These are phyloP conservation scores for Boehmeria nivea DNA, from an alignment of 306 rosid genomes.

Conservation along the genomic window DNA sequence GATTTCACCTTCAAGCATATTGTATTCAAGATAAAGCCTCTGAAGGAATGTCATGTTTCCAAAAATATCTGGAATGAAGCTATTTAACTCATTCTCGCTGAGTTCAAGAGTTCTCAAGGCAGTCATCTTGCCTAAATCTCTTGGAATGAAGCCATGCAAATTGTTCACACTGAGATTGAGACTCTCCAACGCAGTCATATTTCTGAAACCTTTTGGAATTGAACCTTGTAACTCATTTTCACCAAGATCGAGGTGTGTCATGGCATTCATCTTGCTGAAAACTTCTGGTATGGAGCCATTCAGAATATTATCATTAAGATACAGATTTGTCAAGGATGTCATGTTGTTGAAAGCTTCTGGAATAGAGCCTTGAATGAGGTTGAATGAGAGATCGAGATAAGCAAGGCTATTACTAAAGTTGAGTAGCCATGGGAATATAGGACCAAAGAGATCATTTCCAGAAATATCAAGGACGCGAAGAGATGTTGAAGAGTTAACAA, in stretches of 20 bases:
- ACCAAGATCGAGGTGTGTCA: no score
- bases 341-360: not conserved
- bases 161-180: not conserved
- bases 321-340: not conserved
- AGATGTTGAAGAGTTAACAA: not conserved
- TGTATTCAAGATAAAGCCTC: not conserved
- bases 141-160: not conserved
- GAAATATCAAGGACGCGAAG: not conserved
- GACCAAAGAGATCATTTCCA: not conserved
- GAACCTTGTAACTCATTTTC: not conserved
- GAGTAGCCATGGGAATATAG: not conserved
- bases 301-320: not conserved
- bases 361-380: not conserved
- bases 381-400: not conserved
- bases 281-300: not conserved
- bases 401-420: not conserved
- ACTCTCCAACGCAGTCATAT: not conserved
- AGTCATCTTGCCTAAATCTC: not conserved
- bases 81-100: fast-evolving
- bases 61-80: conserved; percentile 2
- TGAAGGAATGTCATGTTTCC: conserved; percentile 3
- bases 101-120: not conserved
- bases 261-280: no score
- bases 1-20: conserved; percentile 6
- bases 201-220: not conserved